A percentile compares a stretch with the other conserved stretches of the same genome.
Evolutionary conservation across 208 protist genomes (phyloP).

Genomic region (Trypanosoma platydactyli): DNA sequence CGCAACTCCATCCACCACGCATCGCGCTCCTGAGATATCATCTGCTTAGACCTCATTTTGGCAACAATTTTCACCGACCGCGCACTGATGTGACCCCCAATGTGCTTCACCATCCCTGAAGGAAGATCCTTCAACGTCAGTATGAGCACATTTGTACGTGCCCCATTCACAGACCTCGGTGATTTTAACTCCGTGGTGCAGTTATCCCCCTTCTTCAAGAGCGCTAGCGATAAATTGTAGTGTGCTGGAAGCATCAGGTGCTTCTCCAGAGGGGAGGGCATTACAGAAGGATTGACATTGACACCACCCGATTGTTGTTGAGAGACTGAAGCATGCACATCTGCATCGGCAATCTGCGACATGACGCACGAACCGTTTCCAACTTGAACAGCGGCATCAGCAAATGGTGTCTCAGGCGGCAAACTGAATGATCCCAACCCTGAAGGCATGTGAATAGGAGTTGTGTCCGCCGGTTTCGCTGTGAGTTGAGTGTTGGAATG

Average conservation of each 20-base stretch:
- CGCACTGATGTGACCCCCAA: slow-evolving; percentile 86
- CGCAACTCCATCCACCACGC: slow-evolving; percentile 93
- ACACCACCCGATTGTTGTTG: too few species aligned
- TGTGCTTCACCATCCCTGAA: slow-evolving; percentile 68
- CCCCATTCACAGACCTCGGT: slow-evolving; percentile 14
- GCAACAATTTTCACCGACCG: slow-evolving; percentile 90
- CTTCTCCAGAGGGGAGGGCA: background rate
- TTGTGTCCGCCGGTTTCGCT: slow-evolving; percentile 1
- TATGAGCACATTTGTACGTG: slow-evolving; percentile 59
- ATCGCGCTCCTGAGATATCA: slow-evolving; percentile 88
- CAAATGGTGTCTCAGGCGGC: background rate
- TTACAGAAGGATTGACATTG: too few species aligned
- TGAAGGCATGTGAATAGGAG: background rate
- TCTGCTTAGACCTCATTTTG: slow-evolving; percentile 77
- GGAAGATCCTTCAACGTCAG: slow-evolving; percentile 88
- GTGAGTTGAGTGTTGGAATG: background rate
- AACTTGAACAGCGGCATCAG: background rate
- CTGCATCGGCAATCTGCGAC: too few species aligned
- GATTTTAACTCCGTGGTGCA: background rate
- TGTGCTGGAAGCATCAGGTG: background rate
- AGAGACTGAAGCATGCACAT: too few species aligned
- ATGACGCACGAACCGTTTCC: background rate
- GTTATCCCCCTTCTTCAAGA: slow-evolving; percentile 1
- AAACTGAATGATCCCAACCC: background rate
- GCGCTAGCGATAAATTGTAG: background rate